Evolutionary conservation across 495 filamentous ascomycete species (phyloP).

Genomic region (Penicillium bovifimosum): DNA sequence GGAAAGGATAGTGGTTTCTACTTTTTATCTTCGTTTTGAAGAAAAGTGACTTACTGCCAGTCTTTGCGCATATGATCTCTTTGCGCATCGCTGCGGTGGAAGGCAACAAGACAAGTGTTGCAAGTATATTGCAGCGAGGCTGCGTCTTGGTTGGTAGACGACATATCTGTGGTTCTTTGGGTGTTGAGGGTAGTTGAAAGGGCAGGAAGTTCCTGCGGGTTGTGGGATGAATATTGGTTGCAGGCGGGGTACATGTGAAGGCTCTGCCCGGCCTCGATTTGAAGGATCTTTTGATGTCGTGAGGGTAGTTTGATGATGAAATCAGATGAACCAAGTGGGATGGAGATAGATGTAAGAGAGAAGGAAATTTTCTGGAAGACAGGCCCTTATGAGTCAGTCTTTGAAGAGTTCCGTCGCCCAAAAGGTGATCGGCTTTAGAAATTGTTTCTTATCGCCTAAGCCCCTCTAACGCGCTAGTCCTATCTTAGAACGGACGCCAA

Average conservation of each 20-base stretch:
- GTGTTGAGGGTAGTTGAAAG: conserved; percentile 3
- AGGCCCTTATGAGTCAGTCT: neutral
- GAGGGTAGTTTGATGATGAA: neutral
- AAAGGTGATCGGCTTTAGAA: neutral
- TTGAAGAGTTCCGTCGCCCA: neutral
- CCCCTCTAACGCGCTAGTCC: neutral
- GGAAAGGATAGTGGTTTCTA: neutral
- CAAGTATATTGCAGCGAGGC: conserved; percentile 84
- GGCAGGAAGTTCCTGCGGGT: conserved; percentile 5
- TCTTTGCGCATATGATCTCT: conserved; percentile 93
- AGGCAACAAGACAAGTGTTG: conserved; percentile 96
- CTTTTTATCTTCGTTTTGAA: neutral
- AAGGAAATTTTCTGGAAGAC: neutral
- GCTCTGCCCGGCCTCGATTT: conserved; percentile 9
- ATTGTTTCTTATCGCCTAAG: conserved; percentile 3
- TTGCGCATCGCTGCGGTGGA: conserved; percentile 89
- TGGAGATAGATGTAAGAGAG: neutral
- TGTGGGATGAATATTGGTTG: conserved; percentile 21
- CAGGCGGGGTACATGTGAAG: conserved; percentile 27
- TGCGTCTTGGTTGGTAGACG: conserved; percentile 14
- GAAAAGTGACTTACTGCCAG: conserved; percentile 73
- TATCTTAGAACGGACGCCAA: neutral
- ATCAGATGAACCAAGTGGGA: neutral
- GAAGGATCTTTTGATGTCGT: neutral
- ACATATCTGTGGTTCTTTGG: conserved; percentile 12